Evolutionary conservation across 306 rosid species (phyloP).

Genomic region (Trifolium dubium): DNA sequence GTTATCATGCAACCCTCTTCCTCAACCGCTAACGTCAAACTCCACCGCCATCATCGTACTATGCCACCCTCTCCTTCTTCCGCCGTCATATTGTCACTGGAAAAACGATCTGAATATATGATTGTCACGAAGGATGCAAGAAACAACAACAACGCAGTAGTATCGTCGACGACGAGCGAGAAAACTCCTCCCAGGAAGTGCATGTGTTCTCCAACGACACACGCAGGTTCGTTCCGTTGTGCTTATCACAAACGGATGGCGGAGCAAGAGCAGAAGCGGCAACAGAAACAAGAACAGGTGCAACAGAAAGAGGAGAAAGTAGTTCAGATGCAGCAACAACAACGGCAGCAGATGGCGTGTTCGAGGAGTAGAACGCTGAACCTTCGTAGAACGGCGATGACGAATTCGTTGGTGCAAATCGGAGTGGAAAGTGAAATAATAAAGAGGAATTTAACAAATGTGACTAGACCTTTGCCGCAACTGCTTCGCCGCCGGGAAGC

Average conservation of each 20-base stretch:
- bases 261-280: constrained; percentile 30
- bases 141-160: constrained; percentile 38
- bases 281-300: neutral
- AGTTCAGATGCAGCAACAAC: constrained; percentile 17
- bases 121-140: constrained; percentile 48
- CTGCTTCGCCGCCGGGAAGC: constrained; percentile 60
- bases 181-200: constrained; percentile 44
- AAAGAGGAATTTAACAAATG: constrained; percentile 53
- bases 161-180: constrained; percentile 27
- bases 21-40: constrained; percentile 34
- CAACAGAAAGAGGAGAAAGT: neutral
- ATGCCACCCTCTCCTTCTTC: constrained; percentile 5
- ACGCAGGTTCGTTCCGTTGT: constrained; percentile 79
- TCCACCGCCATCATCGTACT: neutral
- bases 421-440: constrained; percentile 66
- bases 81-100: constrained; percentile 43
- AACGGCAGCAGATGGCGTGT: constrained; percentile 36
- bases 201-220: constrained; percentile 71
- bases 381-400: constrained; percentile 69
- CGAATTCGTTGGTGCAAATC: constrained; percentile 66
- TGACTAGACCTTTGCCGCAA: constrained; percentile 60
- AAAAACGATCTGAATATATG: constrained; percentile 40
- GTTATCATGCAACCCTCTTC: constrained; percentile 40
- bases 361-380: constrained; percentile 42
- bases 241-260: constrained; percentile 58